Base-by-base conservation (phyloP, 768 basidiomycete genomes). In the Leucocoprinus leucothites region DNA sequence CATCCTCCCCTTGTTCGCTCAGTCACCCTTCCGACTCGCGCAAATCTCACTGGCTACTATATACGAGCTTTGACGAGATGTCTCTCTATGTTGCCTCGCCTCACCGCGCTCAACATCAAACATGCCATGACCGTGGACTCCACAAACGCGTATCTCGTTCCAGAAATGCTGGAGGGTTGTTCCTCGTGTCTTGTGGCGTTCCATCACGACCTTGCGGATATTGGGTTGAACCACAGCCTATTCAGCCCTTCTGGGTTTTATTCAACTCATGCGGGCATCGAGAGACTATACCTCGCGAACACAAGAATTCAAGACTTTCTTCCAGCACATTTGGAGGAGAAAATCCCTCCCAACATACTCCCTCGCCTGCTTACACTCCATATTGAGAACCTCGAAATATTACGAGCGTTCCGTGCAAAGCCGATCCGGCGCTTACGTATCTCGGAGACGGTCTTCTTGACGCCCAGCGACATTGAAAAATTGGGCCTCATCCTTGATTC, bases 381-480 rank as follows among this genome's bases (percentile, higher is more conserved):
- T 11, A n/a, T 50, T 18, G 48, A 50, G 21, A 3, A 50, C 14
- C 1, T 50, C 3, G 14, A 50, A 8, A 24, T 50, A 21, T 21
- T 50, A 11, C 21, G n/a, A 21, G 36, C 36, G 36, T 50, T 50
- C 36, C 48, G 36, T 38, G 2, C 14, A n/a, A 50, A 50, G 36
- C 48, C 36, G 48, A 50, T 50, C 22, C 34, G 13, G 21, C 19
- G 48, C 22, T 50, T 50, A 50, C 34, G 48, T 38, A 38, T 50
- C 22, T 19, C 6, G 31, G 31, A 31, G 19, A 40, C 9, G 48
- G 48, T 50, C 8, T 13, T 3, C 19, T 25, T 35, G 28, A 48
- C 28, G 36, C 16, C 6, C 7, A 24, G 18, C 21, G 7, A 21
- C 3, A n/a, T 40, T 19, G 34, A 50, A 18, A 14, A n/a, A 9